Evolutionary conservation across 768 basidiomycete genomes (phyloP).

Genomic region (Kwoniella newhampshirensis): DNA sequence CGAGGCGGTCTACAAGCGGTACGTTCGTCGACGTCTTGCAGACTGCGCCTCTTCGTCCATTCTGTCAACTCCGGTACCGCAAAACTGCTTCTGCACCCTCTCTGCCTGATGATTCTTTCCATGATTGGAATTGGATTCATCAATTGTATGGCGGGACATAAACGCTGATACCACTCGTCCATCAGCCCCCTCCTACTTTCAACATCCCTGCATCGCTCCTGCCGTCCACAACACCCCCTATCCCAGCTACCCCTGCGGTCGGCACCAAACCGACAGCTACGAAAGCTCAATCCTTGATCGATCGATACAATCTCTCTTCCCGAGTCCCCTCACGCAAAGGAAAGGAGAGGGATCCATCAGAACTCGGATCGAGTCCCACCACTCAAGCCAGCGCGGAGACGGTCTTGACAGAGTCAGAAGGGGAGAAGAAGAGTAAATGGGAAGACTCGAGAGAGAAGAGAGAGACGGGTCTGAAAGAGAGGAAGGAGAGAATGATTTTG

Average conservation of each 20-base stretch:
- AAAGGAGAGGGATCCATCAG: slow-evolving; percentile 30
- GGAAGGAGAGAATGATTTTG: slow-evolving; percentile 52
- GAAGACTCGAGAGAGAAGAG: slow-evolving; percentile 44
- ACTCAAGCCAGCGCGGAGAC: too few species aligned
- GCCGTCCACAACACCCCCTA: slow-evolving; percentile 28
- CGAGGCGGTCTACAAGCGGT: slow-evolving; percentile 44
- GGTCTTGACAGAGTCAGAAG: too few species aligned
- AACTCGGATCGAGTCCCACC: neutral
- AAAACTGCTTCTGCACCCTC: too few species aligned
- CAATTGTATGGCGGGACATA: too few species aligned
- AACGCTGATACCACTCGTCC: too few species aligned
- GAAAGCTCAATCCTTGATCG: slow-evolving; percentile 38
- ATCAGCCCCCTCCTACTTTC: slow-evolving; percentile 46
- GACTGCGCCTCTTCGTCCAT: neutral
- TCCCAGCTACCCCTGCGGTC: slow-evolving; percentile 18
- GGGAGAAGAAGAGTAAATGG: slow-evolving; percentile 32
- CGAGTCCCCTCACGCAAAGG: slow-evolving; percentile 27
- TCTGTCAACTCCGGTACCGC: too few species aligned
- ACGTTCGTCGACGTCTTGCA: slow-evolving; percentile 6
- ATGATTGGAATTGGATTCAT: too few species aligned
- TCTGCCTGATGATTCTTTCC: too few species aligned
- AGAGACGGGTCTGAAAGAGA: slow-evolving; percentile 43
- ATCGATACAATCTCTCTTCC: slow-evolving; percentile 40
- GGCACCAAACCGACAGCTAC: slow-evolving; percentile 4
- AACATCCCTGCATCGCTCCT: slow-evolving; percentile 41